Evolutionary conservation across 345 rosid genomes (phyloP).

Genomic region (Hibiscus tridactylites): DNA sequence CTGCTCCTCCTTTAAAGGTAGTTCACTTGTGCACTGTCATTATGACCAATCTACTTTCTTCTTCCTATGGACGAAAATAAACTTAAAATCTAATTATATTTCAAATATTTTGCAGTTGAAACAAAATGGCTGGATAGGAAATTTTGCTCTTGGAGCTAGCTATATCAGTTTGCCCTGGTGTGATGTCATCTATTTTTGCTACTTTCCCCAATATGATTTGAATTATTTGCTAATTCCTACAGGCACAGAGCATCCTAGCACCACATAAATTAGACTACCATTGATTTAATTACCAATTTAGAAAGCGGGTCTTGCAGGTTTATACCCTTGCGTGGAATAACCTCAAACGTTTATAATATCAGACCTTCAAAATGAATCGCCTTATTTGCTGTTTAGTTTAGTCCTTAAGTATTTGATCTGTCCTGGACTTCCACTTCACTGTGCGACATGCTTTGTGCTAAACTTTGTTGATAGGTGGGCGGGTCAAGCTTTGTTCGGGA

Average conservation of each 20-base stretch:
- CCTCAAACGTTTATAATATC: not conserved
- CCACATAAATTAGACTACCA: not conserved
- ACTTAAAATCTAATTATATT: conserved; percentile 14
- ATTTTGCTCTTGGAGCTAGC: conserved; percentile 92
- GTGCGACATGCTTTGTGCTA: not conserved
- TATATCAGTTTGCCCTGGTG: conserved; percentile 97
- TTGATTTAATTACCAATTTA: not conserved
- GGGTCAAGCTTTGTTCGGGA: conserved; percentile 95
- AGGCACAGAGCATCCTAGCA: not conserved
- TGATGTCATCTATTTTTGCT: conserved; percentile 9
- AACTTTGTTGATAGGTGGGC: conserved; percentile 73
- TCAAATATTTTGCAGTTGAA: conserved; percentile 56
- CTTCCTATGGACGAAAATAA: conserved; percentile 6
- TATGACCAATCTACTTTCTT: not conserved
- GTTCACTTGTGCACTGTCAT: conserved; percentile 8
- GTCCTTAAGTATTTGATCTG: not conserved
- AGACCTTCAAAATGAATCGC: not conserved
- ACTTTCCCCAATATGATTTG: not conserved
- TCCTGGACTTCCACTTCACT: conserved; percentile 6
- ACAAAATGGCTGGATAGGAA: conserved; percentile 98
- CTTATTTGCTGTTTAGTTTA: not conserved
- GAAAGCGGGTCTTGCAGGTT: too few species aligned
- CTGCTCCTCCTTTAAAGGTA: conserved; percentile 98
- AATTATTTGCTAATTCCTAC: not conserved
- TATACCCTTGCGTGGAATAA: not conserved